Evolutionary conservation across 176 grass and related monocot species (phyloP), one percentile per base, ranked within the genome.

Genomic region (Rhynchospora breviuscula): DNA sequence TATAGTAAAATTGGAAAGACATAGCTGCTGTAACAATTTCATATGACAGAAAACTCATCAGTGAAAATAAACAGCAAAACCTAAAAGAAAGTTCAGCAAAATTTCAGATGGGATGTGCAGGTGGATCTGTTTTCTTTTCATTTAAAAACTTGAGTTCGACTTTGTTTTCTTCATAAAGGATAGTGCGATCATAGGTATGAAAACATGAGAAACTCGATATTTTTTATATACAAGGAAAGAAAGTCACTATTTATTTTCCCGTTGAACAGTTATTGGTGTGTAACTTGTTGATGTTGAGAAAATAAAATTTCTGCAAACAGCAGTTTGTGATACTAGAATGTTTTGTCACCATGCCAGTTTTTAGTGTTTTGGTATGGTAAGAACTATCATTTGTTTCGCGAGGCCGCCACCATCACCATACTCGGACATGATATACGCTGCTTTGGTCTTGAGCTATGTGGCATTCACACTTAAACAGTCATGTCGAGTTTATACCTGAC

Each of bases 61-160:
- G 44, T 10, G 49, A 57, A 70, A 71, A 78, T 78, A 78, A 78
- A 56, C 73, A 78, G 33, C 15, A 77, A 75, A 77, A 31, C 7
- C 51, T 33, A 57, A 51, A 33, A 17, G 51, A 31, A 33, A 57
- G 17, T 57, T 33, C 7, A 10, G 51, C 73, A 33, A 78, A 33
- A 29, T 78, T 78, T 17, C 25, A 7, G 2, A 49, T 18, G 51
- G 48, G 73, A 23, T 57, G 25, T 12, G 48, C 10, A 23, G 73
- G 33, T 46, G 56, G 23, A n/a, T 33, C 56, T 78, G 12, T 3
- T 56, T 75, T 78, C 0, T 47, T 56, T 77, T 78, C 6, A 78
- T 46, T 77, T 33, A 54, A 54, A 78, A 29, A 31, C 49, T 77
- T 33, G 31, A 56, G 22, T 77, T 51, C 7, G 22, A 56, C 25